These are phyloP conservation scores for Malus sieversii DNA, from an alignment of 306 rosid genomes.

Conservation along the genomic window DNA sequence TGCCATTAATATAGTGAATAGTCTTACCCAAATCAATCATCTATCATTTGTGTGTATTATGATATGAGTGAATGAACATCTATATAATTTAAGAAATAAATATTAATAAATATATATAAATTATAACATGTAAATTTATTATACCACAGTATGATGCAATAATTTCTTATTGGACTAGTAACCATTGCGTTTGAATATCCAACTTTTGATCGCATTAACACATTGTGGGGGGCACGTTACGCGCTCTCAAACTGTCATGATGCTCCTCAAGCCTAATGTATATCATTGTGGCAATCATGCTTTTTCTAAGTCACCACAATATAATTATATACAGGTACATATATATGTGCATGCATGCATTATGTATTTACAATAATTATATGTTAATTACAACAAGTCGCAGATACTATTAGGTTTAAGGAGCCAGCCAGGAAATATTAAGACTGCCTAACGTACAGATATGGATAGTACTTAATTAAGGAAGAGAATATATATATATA, in stretches of 20 bases:
- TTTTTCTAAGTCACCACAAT: neutral
- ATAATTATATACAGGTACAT: neutral
- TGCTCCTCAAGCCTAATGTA: neutral
- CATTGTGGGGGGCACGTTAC: constrained; percentile 9
- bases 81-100: too few species aligned
- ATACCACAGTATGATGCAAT: too few species aligned
- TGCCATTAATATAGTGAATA: too few species aligned
- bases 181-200: neutral
- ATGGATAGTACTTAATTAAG: neutral
- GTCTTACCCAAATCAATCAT: too few species aligned
- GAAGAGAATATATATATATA: neutral
- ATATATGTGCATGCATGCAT: neutral
- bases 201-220: constrained; percentile 9
- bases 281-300: neutral
- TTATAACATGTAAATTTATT: too few species aligned
- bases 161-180: neutral
- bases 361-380: neutral
- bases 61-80: too few species aligned
- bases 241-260: neutral
- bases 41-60: too few species aligned
- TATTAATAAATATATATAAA: too few species aligned
- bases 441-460: neutral
- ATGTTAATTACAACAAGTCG: neutral
- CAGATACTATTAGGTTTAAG: neutral
- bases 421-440: neutral